Conservation (phyloP, 345 rosid species). For the Eucalyptus fibrosa region DNA sequence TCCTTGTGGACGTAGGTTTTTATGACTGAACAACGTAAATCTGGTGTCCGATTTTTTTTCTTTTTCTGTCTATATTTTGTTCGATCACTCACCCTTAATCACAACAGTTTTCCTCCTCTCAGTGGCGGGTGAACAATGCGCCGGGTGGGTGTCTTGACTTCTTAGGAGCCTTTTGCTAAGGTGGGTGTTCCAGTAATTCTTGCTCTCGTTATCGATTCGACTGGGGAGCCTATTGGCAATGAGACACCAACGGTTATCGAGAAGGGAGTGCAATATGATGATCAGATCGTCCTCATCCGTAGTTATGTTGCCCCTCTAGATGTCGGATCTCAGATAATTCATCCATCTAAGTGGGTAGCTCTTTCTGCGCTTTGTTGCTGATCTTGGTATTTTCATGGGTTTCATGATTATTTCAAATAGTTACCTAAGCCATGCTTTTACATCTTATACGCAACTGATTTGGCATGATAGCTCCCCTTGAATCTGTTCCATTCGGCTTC, state of each 20-base stretch:
- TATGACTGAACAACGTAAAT: too few species aligned
- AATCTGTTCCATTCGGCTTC: neutral
- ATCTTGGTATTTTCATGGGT: too few species aligned
- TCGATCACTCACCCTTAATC: too few species aligned
- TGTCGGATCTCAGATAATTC: slow-evolving; percentile 49
- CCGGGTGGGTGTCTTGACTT: neutral
- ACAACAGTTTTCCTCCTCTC: neutral
- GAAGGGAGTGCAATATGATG: slow-evolving; percentile 32
- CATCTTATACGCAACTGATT: too few species aligned
- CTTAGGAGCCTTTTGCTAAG: slow-evolving; percentile 22
- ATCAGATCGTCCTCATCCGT: slow-evolving; percentile 38
- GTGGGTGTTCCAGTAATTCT: slow-evolving; percentile 44
- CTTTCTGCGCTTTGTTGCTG: slow-evolving; percentile 22
- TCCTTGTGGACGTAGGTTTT: too few species aligned
- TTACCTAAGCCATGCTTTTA: too few species aligned
- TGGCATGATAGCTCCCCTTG: too few species aligned
- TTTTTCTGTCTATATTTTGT: too few species aligned
- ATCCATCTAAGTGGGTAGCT: slow-evolving; percentile 51
- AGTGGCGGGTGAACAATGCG: neutral
- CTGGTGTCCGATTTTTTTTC: too few species aligned
- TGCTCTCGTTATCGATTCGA: slow-evolving; percentile 55
- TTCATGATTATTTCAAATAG: too few species aligned
- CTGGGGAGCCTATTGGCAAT: slow-evolving; percentile 50
- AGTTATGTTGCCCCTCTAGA: slow-evolving; percentile 38
- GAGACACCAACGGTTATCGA: slow-evolving; percentile 48